Evolutionary conservation across 805 yeast genomes (phyloP), one percentile per base, ranked within the genome.

Genomic region (Hanseniaspora mollemarum): DNA sequence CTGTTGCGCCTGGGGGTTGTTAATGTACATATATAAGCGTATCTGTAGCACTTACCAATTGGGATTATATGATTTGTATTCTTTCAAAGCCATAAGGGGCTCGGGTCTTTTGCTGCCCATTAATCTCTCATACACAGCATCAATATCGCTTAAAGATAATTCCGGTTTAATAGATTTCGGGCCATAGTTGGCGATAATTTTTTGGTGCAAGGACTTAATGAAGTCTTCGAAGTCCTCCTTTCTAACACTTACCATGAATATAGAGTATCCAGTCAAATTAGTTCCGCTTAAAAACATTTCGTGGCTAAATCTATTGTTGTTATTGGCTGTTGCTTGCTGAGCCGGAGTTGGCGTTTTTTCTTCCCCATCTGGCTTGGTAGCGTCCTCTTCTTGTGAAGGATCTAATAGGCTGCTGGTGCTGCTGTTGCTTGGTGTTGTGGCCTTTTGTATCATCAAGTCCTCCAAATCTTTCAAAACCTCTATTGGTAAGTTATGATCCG

Each of bases 271-370:
- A 1, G 18, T 15, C 29, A 48, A 9, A 21, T 48, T 48, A 2
- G 45, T 38, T 18, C 51, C 51, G 33, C 45, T 48, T n/a, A 48
- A 40, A 25, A 48, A 40, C 51, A 48, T 48, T 31, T 48, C 51
- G 33, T 48, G 51, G 26, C 51, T 48, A 22, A 48, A 48, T 24
- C 26, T 43, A 16, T 40, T 48, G 8, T 31, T 37, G n/a, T 15
- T 22, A 15, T 13, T 13, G 8, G 4, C 5, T 5, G 33, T 4
- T 13, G 28, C 8, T 31, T 31, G 44, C 13, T 32, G 35, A 21
- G 8, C 13, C 8, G 16, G 38, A 15, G 51, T 25, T 13, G 36
- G n/a, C 7, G 43, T n/a, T 10, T 33, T 33, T 10, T 48, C 51
- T 15, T 43, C 21, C n/a, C 6, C 13, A 21, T 21, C 32, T 6